Base-by-base conservation (phyloP, 1,284 basidiomycete species). In the Cutaneotrichosporon daszewskae region DNA sequence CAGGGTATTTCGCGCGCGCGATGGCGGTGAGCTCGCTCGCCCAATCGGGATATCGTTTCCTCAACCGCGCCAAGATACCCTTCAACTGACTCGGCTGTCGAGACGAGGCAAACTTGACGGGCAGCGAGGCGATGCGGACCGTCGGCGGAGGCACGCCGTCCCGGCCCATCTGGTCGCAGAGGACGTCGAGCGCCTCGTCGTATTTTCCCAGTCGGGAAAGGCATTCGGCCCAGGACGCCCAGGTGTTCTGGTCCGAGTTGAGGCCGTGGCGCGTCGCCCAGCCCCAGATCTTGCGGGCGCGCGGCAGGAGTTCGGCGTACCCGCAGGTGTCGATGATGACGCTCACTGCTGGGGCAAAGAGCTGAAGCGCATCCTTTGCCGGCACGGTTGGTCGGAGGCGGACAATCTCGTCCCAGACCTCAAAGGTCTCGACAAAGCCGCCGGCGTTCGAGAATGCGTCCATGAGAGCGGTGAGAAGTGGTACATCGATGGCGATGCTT, bases 301-400 rank as follows among this genome's bases (percentile, higher is more conserved):
- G 66, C 16, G 69, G 69, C 53, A 74, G 64, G 18, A 77, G 72
- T 8, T 76, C 73, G 6, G 80, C 76, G 54, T 76, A 79, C 1
- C 84, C 85, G 56, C 87, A 91, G 1, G 84, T 81, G 60, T 95
- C 89, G 33, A 95, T 71, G 43, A 91, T 80, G 67, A 92, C 84
- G 60, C 80, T 84, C 37, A 96, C 75, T 47, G 81, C 83, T 32
- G 78, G 72, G 26, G 80, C 73, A 65, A 85, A 81, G 7, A 44
- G 37, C 56, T 49, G 79, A 78, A 37, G 71, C 71, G 22, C 37
- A 13, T 49, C 75, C 11, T 43, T 32, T 6, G 31, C 14, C 0
- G 37, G 34, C 12, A 32, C 16, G 2, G 16, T 33, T 3, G 31
- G 19, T 20, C 81, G 69, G 60, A 79, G 79, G 59, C 64, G 67